These are phyloP conservation scores for Sordariomycetes sp. DNA, from an alignment of 2,329 filamentous ascomycete species.

Conservation along the genomic window DNA sequence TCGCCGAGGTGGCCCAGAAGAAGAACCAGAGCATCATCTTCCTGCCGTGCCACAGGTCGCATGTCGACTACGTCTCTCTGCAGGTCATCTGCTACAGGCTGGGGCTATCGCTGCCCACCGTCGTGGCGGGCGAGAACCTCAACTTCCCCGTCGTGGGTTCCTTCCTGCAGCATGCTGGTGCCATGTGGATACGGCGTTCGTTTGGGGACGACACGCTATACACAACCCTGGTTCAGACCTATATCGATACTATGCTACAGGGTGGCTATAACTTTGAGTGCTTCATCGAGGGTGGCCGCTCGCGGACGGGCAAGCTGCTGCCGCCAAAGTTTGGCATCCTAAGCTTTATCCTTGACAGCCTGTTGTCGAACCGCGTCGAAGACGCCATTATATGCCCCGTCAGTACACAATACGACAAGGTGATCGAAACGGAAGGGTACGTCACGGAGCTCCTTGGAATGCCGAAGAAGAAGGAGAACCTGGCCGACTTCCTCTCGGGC, in stretches of 20 bases:
- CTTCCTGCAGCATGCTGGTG: constrained; percentile 91
- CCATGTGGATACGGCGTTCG: constrained; percentile 89
- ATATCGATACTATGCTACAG: constrained; percentile 85
- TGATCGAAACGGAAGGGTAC: constrained; percentile 95
- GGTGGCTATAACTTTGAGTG: constrained; percentile 93
- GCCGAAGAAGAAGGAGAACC: constrained; percentile 90
- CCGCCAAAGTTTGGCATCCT: constrained; percentile 94
- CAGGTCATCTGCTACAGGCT: constrained; percentile 94
- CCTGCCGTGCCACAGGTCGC: constrained; percentile 84
- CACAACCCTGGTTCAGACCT: constrained; percentile 84
- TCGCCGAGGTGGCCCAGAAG: constrained; percentile 71
- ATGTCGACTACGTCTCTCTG: constrained; percentile 91
- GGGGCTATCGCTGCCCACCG: constrained; percentile 77
- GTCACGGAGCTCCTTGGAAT: constrained; percentile 88
- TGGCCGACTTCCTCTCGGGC: constrained; percentile 78
- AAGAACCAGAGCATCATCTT: constrained; percentile 96
- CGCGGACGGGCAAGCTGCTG: constrained; percentile 84
- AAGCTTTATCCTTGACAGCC: constrained; percentile 80
- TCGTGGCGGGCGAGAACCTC: constrained; percentile 91
- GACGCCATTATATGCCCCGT: constrained; percentile 93
- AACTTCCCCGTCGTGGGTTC: constrained; percentile 85
- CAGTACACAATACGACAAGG: constrained; percentile 96
- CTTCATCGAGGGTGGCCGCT: constrained; percentile 92
- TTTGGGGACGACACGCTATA: constrained; percentile 92
- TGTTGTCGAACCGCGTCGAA: constrained; percentile 76